Percentiles rank a stretch among this genome's conserved stretches.
Conservation (phyloP, 2,329 filamentous ascomycete species). For the Botrytis fragariae region DNA sequence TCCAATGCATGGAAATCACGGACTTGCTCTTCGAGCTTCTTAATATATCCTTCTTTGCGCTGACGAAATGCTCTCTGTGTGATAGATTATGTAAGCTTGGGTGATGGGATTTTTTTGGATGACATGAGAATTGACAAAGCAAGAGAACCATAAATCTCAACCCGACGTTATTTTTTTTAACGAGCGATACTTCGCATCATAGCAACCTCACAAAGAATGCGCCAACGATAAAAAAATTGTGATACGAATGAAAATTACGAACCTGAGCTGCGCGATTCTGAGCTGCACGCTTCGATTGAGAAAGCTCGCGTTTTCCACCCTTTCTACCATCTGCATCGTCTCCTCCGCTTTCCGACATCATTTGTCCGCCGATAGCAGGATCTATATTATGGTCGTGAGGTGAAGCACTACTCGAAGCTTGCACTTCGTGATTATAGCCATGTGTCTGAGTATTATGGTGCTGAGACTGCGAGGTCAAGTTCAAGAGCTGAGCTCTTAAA, state of each 20-base stretch:
- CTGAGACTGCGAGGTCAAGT: conserved; percentile 29
- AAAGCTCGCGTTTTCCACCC: conserved; percentile 81
- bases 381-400: conserved; percentile 40
- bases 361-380: conserved; percentile 37
- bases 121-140: conserved; percentile 42
- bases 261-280: conserved; percentile 86
- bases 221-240: conserved; percentile 16
- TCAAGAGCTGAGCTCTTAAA: conserved; percentile 40
- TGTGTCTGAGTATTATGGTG: conserved; percentile 30
- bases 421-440: conserved; percentile 35
- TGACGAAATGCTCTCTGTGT: conserved; percentile 89
- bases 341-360: conserved; percentile 36
- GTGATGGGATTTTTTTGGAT: conserved; percentile 31
- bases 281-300: conserved; percentile 58
- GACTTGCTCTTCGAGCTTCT: conserved; percentile 93
- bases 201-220: conserved; percentile 9
- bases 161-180: conserved; percentile 24
- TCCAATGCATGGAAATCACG: conserved; percentile 75
- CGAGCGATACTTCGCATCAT: conserved; percentile 25
- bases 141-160: conserved; percentile 32
- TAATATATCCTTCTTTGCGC: conserved; percentile 97
- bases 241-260: conserved; percentile 40
- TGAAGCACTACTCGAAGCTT: conserved; percentile 35
- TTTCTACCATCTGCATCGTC: conserved; percentile 59
- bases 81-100: conserved; percentile 39